Evolutionary conservation across 1,139 yeast species (phyloP), one percentile per base, ranked within the genome.

Genomic region (Nakaseomyces sp.): DNA sequence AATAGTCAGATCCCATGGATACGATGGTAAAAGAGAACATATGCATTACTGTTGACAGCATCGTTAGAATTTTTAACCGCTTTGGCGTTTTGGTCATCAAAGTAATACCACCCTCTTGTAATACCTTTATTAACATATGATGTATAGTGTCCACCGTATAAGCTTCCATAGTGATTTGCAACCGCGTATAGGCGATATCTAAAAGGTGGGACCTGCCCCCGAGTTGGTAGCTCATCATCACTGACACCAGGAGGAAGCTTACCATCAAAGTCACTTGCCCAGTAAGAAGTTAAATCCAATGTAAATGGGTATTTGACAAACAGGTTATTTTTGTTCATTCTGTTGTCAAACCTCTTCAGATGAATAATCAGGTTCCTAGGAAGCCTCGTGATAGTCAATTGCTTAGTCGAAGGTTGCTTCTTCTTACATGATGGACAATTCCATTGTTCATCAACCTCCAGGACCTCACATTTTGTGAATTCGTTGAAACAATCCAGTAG

Each of bases 91-190:
- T 59, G 51, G 41, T 60, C 65, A 47, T 59, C 63, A 43, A 57
- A 57, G 31, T 47, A 49, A 40, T 50, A 54, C 65, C 65, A 60
- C 2, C 60, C 58, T 41, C 72, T 68, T 40, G 68, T 68, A 5
- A 70, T 61, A 13, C 74, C 73, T 53, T 84, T 83, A 52, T 77
- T 68, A 2, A 86, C 93, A 56, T 78, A 82, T 0, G 95, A 72
- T 0, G 96, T 89, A 62, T 89, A 89, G 64, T 89, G 97, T 0
- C 97, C 97, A 3, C 93, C 86, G 39, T 80, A 75, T 43, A 88
- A 68, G 1, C 75, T 67, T 1, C 97, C 97, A 48, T 69, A 74
- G 64, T 89, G 97, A 54, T 85, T 84, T 12, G 88, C 89, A 30
- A 88, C 95, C 0, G 84, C 95, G 53, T 78, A 84, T 32, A 89